Conservation (phyloP, 1,284 basidiomycete genomes). For the Agroathelia rolfsii region DNA sequence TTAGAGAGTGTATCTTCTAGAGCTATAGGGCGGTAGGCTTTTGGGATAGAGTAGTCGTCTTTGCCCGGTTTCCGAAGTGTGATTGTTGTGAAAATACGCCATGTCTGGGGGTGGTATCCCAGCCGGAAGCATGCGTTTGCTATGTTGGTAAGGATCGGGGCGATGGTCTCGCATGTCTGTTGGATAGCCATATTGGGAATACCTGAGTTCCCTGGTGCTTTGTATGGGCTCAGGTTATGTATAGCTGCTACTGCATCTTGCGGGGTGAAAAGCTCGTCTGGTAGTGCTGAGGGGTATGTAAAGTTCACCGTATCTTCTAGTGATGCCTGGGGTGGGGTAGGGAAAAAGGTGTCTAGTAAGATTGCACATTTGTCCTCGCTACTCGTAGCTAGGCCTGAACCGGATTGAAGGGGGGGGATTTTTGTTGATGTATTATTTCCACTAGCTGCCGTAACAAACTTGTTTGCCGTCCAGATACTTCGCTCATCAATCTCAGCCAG, state of each 20-base stretch:
- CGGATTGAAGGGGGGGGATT: constrained; percentile 22
- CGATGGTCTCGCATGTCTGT: constrained; percentile 11
- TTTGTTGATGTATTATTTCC: constrained; percentile 16
- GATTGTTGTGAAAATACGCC: constrained; percentile 23
- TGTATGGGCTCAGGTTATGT: constrained; percentile 17
- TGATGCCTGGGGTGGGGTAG: constrained; percentile 11
- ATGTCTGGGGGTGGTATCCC: constrained; percentile 18
- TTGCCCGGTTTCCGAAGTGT: constrained; percentile 30
- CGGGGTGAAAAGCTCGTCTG: constrained; percentile 15
- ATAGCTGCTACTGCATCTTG: too few species aligned
- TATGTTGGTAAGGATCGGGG: constrained; percentile 15
- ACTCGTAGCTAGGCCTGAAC: constrained; percentile 23
- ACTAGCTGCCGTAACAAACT: constrained; percentile 15
- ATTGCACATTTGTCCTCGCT: constrained; percentile 32
- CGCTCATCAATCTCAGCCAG: constrained; percentile 14
- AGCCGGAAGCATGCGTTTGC: constrained; percentile 16
- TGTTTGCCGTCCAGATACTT: constrained; percentile 20
- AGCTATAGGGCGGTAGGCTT: constrained; percentile 30
- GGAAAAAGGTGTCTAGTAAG: constrained; percentile 30
- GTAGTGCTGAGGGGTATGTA: constrained; percentile 1
- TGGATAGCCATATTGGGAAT: constrained; percentile 25
- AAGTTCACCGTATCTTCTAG: too few species aligned
- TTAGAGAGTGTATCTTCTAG: constrained; percentile 26
- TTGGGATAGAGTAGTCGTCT: constrained; percentile 23
- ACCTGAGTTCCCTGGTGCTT: constrained; percentile 25